phyloP scores from a whole-genome alignment of 2,329 filamentous ascomycete species.

The Colletotrichum musicola region DNA sequence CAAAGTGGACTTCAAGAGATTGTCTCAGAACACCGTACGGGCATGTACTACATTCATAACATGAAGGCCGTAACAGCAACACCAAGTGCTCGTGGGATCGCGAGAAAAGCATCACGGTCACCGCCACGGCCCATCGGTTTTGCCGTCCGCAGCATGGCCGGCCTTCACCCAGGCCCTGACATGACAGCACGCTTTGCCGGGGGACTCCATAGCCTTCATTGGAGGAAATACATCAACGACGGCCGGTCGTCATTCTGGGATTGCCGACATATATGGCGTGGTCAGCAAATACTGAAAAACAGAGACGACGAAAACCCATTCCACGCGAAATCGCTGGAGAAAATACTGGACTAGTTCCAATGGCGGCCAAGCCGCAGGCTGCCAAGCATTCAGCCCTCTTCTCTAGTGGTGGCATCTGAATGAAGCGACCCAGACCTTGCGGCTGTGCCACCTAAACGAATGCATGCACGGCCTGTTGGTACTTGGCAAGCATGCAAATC shows the following conservation, averaged over 20 bases:
- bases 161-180: too few species aligned
- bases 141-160: too few species aligned
- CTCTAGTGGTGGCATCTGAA: slow-evolving; percentile 25
- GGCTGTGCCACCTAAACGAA: slow-evolving; percentile 6
- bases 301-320: not conserved
- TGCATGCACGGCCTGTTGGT: not conserved
- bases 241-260: not conserved
- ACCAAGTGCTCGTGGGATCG: too few species aligned
- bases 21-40: too few species aligned
- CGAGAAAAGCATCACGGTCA: too few species aligned
- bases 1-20: too few species aligned
- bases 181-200: too few species aligned
- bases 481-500: slow-evolving; percentile 11
- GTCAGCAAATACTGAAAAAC: not conserved
- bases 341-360: not conserved
- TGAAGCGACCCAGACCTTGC: not conserved
- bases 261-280: not conserved
- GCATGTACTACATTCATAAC: too few species aligned
- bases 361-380: not conserved
- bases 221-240: not conserved
- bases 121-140: too few species aligned
- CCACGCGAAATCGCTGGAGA: not conserved
- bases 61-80: too few species aligned
- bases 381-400: not conserved
- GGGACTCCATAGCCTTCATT: not conserved